A percentile compares a stretch with the other conserved stretches of the same genome.
phyloP scores from a whole-genome alignment of 257 asterid genomes.

The Lavandula angustifolia region DNA sequence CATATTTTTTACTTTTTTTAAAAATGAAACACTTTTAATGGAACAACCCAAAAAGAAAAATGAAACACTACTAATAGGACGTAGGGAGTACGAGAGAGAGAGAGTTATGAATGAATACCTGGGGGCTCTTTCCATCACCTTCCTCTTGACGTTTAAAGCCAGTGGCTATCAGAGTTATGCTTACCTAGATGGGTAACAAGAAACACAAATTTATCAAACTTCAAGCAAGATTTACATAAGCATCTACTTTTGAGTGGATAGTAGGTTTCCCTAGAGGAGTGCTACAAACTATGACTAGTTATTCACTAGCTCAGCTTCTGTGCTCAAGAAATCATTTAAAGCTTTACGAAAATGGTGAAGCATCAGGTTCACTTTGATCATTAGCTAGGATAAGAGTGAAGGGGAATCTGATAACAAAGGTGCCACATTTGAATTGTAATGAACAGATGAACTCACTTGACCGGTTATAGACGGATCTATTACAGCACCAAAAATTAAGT shows the following conservation, averaged over 20 bases:
- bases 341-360: slow-evolving; percentile 2
- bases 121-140: slow-evolving; percentile 70
- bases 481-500: slow-evolving; percentile 96
- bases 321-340: slow-evolving; percentile 23
- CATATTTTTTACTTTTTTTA: no score
- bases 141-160: slow-evolving; percentile 98
- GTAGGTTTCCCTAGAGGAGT: neutral
- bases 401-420: neutral
- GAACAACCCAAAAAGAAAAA: no score
- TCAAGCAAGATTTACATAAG: slow-evolving; percentile 1
- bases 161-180: slow-evolving; percentile 97
- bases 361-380: neutral
- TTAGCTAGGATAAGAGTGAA: neutral
- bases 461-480: slow-evolving; percentile 86
- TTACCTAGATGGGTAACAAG: slow-evolving; percentile 59
- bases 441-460: slow-evolving; percentile 65
- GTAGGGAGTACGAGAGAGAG: neutral
- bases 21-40: no score
- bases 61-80: no score
- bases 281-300: neutral
- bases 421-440: neutral
- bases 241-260: neutral
- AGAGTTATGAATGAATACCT: slow-evolving; percentile 47
- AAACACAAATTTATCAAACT: slow-evolving; percentile 22
- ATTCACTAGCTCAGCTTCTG: slow-evolving; percentile 21